Base-by-base conservation (phyloP, 2,329 filamentous ascomycete species). In the Colletotrichum noveboracense region DNA sequence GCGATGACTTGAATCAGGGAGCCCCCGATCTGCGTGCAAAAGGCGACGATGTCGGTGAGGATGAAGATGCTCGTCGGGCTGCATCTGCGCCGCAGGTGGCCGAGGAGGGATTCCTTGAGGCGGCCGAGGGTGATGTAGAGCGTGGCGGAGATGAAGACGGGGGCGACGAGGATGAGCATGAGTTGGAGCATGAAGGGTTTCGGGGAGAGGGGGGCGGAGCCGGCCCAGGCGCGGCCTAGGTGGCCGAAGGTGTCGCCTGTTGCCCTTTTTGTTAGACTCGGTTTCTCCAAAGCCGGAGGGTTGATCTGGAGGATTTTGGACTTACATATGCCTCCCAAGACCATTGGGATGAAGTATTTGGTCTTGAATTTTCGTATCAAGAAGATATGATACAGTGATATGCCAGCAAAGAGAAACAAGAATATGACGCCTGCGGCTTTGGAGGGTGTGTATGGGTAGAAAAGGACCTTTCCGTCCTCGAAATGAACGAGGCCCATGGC, bases 271-370 rank as follows among this genome's bases (percentile, higher is more conserved):
- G 38, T 43, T 43, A 43, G 38, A n/a, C 18, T 43, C 5, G 0
- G 16, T 43, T 43, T n/a, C 0, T 43, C 8, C 0, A 18, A 10
- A 9, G 14, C 5, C 2, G 16, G 5, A 18, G 0, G 0, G 36
- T 18, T 8, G 36, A 9, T 38, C 7, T 18, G 7, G 36, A 18
- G 16, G 6, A 18, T 43, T 8, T 7, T 43, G 8, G 9, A 21
- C n/a, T 2, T 48, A 21, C 43, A 48, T 12, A 48, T 21, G n/a
- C 43, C 43, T 21, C 43, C 43, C 2, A 48, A 3, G 3, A 48
- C 43, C 43, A 48, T 48, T 13, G 43, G 43, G n/a, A 48, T 48
- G 43, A 48, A 48, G n/a, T 48, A 48, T 1, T 48, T 48, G 6
- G 43, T 48, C 10, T 5, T 21, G 43, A 13, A 48, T 3, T 48